Evolutionary conservation across 108 stramenopile genomes (phyloP).

Genomic region (Craspedostauros australis): DNA sequence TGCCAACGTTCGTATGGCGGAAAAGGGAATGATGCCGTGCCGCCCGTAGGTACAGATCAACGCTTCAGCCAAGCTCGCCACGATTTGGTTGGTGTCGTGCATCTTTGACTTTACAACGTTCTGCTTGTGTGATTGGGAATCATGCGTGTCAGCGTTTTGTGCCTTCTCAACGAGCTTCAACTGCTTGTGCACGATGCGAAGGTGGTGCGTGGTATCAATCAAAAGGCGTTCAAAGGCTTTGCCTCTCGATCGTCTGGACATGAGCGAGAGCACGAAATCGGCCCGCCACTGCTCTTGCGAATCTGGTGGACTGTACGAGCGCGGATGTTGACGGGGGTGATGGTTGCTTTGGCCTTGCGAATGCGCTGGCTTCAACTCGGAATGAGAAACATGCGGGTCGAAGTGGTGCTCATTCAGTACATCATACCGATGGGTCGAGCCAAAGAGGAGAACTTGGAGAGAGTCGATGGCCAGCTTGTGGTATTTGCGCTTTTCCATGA

Average conservation of each 20-base stretch:
- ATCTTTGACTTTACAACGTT: too few relatives aligned
- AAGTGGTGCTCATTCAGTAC: not conserved
- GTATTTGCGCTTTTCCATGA: conserved; percentile 54
- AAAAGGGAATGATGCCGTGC: conserved; percentile 57
- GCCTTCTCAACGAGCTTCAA: not conserved
- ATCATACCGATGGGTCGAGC: not conserved
- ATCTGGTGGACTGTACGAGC: too few relatives aligned
- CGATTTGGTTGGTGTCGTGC: conserved; percentile 3
- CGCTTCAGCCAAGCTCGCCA: conserved; percentile 9
- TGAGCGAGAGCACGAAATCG: too few relatives aligned
- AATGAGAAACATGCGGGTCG: not conserved
- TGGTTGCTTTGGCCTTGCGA: too few relatives aligned
- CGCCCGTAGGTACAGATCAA: conserved; percentile 3
- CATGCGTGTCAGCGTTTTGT: conserved; percentile 1
- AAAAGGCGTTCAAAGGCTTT: conserved; percentile 74
- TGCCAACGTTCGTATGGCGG: conserved; percentile 53
- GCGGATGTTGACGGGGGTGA: too few relatives aligned
- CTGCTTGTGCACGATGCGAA: conserved; percentile 23
- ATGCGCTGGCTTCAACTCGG: not conserved
- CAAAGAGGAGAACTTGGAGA: conserved; percentile 44
- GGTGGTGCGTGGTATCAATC: conserved; percentile 56
- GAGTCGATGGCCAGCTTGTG: conserved; percentile 37
- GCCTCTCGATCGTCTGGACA: conserved; percentile 66
- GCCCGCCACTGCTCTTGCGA: too few relatives aligned
- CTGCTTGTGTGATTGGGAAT: too few relatives aligned